A percentile compares a stretch with the other conserved stretches of the same genome.
Evolutionary conservation across 2,329 filamentous ascomycete species (phyloP).

Genomic region (Diplocarpon mali): DNA sequence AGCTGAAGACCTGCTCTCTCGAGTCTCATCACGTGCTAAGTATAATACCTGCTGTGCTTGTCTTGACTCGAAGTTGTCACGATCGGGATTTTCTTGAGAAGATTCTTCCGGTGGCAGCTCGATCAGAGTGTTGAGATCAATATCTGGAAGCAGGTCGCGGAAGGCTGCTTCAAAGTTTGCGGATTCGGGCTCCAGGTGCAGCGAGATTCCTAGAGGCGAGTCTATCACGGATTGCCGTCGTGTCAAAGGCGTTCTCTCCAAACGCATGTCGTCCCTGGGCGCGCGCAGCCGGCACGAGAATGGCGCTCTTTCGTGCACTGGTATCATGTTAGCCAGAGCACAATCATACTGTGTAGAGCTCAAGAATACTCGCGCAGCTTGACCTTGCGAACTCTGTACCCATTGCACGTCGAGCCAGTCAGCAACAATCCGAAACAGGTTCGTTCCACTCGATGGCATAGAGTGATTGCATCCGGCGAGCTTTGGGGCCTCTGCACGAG

Average conservation of each 20-base stretch:
- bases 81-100: no score
- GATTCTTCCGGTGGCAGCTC: no score
- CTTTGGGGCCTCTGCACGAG: neutral
- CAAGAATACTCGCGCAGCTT: neutral
- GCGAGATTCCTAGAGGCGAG: conserved; percentile 20
- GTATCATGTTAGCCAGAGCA: neutral
- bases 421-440: neutral
- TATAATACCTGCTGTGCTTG: no score
- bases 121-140: conserved; percentile 13
- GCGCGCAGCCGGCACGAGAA: conserved; percentile 30
- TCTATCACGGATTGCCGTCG: conserved; percentile 19
- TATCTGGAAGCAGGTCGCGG: conserved; percentile 8
- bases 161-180: conserved; percentile 11
- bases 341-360: neutral
- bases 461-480: neutral
- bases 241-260: conserved; percentile 32
- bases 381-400: conserved; percentile 2
- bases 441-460: no score
- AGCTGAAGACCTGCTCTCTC: no score
- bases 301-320: conserved; percentile 33
- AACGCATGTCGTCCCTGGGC: conserved; percentile 29
- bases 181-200: conserved; percentile 13
- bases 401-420: conserved; percentile 1
- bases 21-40: no score
- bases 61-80: no score